Percentiles rank a stretch among this genome's conserved stretches.
Evolutionary conservation across 495 filamentous ascomycete genomes (phyloP).

Genomic region (Penicillium fimorum): DNA sequence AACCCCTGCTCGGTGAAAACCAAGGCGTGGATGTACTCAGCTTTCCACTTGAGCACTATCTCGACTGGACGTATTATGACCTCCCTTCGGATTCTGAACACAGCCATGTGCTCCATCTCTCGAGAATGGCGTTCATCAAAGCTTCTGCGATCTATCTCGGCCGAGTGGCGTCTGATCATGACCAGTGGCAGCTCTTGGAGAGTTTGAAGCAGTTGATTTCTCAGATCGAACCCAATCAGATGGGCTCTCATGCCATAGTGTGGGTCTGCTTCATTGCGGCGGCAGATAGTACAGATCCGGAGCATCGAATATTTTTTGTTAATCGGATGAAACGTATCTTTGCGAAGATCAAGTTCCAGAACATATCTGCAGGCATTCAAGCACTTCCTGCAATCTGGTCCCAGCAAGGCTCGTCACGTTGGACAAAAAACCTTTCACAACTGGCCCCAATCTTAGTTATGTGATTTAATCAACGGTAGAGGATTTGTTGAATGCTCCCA

Average conservation of each 20-base stretch:
- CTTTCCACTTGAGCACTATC: conserved; percentile 11
- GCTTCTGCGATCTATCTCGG: conserved; percentile 23
- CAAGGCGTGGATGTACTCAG: conserved; percentile 12
- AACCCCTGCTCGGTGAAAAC: conserved; percentile 14
- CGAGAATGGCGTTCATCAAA: conserved; percentile 16
- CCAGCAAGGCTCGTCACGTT: conserved; percentile 9
- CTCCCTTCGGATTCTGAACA: conserved; percentile 17
- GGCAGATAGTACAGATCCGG: conserved; percentile 22
- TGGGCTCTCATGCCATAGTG: conserved; percentile 23
- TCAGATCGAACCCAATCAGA: conserved; percentile 18
- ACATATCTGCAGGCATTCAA: conserved; percentile 19
- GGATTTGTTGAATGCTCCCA: too few relatives aligned
- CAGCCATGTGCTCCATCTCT: conserved; percentile 10
- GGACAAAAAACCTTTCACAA: conserved; percentile 16
- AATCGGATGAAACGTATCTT: conserved; percentile 17
- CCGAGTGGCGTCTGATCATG: conserved; percentile 11
- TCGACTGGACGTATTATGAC: conserved; percentile 19
- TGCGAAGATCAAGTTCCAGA: conserved; percentile 18
- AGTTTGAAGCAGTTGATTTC: conserved; percentile 15
- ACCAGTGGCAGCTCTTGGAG: conserved; percentile 20
- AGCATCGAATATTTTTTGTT: conserved; percentile 19
- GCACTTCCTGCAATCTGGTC: conserved; percentile 23
- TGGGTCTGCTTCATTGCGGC: conserved; percentile 28
- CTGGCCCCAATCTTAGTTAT: conserved; percentile 22
- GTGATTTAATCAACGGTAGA: conserved; percentile 6